Percentiles rank a stretch among this genome's conserved stretches.
These are phyloP conservation scores for Scutellaria barbata DNA, from an alignment of 257 asterid species.

Conservation along the genomic window DNA sequence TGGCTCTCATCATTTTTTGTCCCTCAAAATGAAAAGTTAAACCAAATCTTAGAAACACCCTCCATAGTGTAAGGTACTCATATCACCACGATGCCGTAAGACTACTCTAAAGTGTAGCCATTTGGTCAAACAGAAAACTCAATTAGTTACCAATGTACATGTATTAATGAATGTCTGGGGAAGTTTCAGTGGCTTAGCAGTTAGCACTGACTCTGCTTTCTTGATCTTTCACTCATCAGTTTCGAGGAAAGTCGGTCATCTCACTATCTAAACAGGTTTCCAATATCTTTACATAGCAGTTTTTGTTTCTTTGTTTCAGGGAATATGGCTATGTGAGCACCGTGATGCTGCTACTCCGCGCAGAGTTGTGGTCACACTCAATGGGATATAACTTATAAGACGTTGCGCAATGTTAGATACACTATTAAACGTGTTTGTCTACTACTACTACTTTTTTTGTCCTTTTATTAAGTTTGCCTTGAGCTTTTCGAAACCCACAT, in stretches of 20 bases:
- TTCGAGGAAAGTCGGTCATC: neutral
- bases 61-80: neutral
- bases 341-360: constrained; percentile 92
- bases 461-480: neutral
- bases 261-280: neutral
- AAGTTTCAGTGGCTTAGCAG: neutral
- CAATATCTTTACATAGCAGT: neutral
- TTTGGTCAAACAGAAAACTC: neutral
- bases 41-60: neutral
- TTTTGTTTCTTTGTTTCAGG: constrained; percentile 52
- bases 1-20: constrained; percentile 13
- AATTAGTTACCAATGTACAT: neutral
- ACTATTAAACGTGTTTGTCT: neutral
- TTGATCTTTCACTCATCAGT: neutral
- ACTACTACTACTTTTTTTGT: neutral
- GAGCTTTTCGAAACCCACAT: neutral
- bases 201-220: neutral
- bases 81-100: no score
- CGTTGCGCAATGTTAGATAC: neutral
- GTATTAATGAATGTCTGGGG: neutral
- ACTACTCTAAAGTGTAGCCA: no score
- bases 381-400: constrained; percentile 57
- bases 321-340: constrained; percentile 98
- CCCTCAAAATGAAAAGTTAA: neutral
- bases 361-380: constrained; percentile 79